These are phyloP conservation scores for Alternaria sp. DNA, from an alignment of 2,329 filamentous ascomycete species.

Conservation along the genomic window DNA sequence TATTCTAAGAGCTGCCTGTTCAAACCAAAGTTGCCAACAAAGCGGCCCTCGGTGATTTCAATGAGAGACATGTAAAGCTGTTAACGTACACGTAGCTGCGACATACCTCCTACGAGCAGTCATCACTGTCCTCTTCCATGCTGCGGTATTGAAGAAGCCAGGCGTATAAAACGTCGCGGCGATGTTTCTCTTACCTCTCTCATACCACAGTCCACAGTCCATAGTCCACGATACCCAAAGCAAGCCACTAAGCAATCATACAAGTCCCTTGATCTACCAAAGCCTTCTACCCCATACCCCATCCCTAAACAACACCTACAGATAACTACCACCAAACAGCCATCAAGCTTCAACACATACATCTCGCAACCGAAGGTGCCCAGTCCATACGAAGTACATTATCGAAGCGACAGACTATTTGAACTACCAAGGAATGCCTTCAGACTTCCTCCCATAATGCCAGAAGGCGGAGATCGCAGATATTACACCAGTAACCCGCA, in stretches of 20 bases:
- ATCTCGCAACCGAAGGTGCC: background rate
- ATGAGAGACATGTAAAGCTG: background rate
- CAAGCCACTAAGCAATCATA: background rate
- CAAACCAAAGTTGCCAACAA: background rate
- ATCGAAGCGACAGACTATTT: background rate
- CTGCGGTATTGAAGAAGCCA: background rate
- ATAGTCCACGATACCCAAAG: background rate
- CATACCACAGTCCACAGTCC: background rate
- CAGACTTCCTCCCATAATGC: background rate
- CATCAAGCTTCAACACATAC: background rate
- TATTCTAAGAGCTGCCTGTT: background rate
- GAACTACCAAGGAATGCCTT: background rate
- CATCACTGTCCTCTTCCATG: background rate
- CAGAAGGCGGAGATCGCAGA: background rate
- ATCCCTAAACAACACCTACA: background rate
- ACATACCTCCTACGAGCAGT: background rate
- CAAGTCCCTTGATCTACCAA: background rate
- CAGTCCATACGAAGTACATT: background rate
- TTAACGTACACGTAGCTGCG: background rate
- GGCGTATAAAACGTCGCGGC: background rate
- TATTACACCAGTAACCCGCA: background rate
- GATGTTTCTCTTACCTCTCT: background rate
- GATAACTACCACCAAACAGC: background rate
- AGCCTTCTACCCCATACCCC: background rate
- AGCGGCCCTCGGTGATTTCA: background rate